Base-by-base conservation (phyloP, 2,329 filamentous ascomycete genomes). In the Pseudogymnoascus sp. region DNA sequence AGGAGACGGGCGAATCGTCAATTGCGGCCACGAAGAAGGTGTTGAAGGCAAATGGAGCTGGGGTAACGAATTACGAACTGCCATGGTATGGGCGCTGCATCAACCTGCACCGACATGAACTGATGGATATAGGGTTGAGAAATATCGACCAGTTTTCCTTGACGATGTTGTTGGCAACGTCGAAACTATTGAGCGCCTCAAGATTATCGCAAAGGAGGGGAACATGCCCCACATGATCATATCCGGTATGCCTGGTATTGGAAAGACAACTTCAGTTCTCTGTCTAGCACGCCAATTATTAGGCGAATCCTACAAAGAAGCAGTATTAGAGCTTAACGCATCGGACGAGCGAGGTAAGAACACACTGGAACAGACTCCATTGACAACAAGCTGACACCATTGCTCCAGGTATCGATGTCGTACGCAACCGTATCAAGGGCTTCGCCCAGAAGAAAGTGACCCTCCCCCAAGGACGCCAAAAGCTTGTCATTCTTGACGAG, bases 151-250 rank as follows among this genome's bases (percentile, higher is more conserved):
- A 1, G 84, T 96, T 62, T 95, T 95, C 76, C 86, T 99, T 31
- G 92, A 97, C 77, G 93, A 99, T 78, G 88, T 99, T 62, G 94
- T 99, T 62, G 94, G 94, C 72, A 99, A 99, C 76, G 96, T 91
- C 18, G 94, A 99, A 75, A 99, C 94, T 0, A 92, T 99, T 70
- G 93, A 97, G 76, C 89, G 94, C 63, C 80, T 99, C 70, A 97
- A 97, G 75, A 97, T 99, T 72, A 97, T 99, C 70, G 92, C 94
- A 56, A 94, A 92, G 76, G 94, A 97, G 78, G 94, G 94, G 70
- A 99, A 99, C 77, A 97, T 99, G 92, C 94, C 94, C 2, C 94
- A 99, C 77, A 86, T 99, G 72, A 97, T 99, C 77, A 97, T 99
- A 72, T 96, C 91, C n/a, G 94, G 94, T 65, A 97, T 96, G 92